These are phyloP conservation scores for Emydomyces testavorans DNA, from an alignment of 2,329 filamentous ascomycete species.

Conservation along the genomic window DNA sequence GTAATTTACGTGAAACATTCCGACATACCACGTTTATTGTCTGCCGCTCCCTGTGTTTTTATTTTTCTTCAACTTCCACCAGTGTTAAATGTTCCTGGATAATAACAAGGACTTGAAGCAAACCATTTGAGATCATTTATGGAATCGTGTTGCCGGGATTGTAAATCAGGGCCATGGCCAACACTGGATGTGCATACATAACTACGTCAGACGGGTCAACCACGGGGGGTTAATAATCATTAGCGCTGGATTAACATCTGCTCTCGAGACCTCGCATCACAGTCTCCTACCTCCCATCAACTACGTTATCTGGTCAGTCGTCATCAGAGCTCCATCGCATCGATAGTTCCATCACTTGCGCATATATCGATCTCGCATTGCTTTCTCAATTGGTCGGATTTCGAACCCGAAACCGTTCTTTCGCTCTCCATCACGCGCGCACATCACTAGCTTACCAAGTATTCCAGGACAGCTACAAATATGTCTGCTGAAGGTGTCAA, in stretches of 20 bases:
- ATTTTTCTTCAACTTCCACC: no score
- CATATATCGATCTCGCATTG: not conserved
- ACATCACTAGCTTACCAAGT: not conserved
- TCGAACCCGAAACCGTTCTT: not conserved
- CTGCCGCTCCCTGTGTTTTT: no score
- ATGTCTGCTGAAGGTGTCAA: slow-evolving; percentile 6
- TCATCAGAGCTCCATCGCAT: not conserved
- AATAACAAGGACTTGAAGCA: no score
- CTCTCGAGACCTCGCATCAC: slow-evolving; percentile 1
- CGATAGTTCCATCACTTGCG: slow-evolving; percentile 2
- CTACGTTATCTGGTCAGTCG: not conserved
- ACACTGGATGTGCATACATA: not conserved
- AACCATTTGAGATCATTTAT: no score
- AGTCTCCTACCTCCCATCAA: slow-evolving; percentile 4
- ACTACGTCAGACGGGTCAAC: not conserved
- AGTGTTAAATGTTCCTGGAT: no score
- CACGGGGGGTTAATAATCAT: slow-evolving; percentile 1
- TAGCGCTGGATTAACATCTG: slow-evolving; percentile 9
- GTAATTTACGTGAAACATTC: no score
- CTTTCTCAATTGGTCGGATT: slow-evolving; percentile 2
- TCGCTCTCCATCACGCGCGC: not conserved
- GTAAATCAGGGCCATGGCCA: no score
- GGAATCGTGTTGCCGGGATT: no score
- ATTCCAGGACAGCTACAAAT: not conserved
- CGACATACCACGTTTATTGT: no score